These are phyloP conservation scores for Naganishia cerealis DNA, from an alignment of 1,284 basidiomycete genomes.

Conservation along the genomic window DNA sequence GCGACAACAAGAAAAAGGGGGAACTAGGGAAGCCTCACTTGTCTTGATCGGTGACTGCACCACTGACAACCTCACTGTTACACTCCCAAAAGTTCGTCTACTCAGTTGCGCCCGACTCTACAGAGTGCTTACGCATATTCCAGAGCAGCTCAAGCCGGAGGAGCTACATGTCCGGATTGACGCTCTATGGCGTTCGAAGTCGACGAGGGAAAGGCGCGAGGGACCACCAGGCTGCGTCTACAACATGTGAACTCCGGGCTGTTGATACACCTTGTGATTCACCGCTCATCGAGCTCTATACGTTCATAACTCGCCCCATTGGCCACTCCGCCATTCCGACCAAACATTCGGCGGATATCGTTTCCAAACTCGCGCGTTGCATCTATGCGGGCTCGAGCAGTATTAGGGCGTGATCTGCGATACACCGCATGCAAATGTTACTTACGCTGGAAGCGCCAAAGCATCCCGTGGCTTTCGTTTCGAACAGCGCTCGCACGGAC, in stretches of 20 bases:
- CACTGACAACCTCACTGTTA: no score
- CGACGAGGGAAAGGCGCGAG: no score
- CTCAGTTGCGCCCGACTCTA: no score
- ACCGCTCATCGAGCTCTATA: constrained; percentile 1
- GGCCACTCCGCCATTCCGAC: background rate
- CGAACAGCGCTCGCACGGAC: constrained; percentile 41
- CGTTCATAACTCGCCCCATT: background rate
- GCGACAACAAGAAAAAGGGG: no score
- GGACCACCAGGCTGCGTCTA: no score
- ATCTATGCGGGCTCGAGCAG: background rate
- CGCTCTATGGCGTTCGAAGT: no score
- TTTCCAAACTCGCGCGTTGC: background rate
- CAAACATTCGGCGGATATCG: background rate
- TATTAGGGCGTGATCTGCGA: background rate
- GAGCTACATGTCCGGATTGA: no score
- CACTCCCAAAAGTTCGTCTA: no score
- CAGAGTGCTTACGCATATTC: no score
- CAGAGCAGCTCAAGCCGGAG: no score
- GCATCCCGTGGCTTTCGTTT: background rate
- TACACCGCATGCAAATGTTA: background rate
- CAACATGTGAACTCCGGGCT: background rate
- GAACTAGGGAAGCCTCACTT: no score
- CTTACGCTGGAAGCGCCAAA: constrained; percentile 8
- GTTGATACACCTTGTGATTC: background rate
- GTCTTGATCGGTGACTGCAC: no score